Evolutionary conservation across 2,329 filamentous ascomycete genomes (phyloP), one percentile per base, ranked within the genome.

Genomic region (Neofusicoccum sp.): DNA sequence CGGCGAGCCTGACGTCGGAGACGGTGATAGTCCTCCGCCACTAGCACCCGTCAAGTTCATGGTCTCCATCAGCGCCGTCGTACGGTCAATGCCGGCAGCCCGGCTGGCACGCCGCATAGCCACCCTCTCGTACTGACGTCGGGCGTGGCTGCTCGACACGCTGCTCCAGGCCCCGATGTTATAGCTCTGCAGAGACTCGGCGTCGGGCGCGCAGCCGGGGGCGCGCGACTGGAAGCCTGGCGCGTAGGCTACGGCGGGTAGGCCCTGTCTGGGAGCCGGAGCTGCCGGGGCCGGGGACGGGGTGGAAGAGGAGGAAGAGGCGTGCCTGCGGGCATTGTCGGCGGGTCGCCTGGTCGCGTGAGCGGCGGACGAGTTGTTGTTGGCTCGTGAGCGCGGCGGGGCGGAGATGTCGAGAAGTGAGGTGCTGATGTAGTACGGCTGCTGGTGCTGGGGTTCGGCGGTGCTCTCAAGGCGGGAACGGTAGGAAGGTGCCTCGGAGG

Each of bases 401-500:
- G 57, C 16, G 36, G 57, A 58, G n/a, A 53, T 48, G 30, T 58
- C 60, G 53, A 58, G 60, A 24, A 58, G 60, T 9, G 60, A 58
- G 11, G 60, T 58, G 44, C 20, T 33, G 40, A 63, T 43, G 40
- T 49, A 33, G 41, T 63, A 54, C n/a, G 51, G 38, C 28, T 53
- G 33, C 8, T 45, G 36, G 36, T 47, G 20, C 5, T 49, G 31
- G 5, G 43, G 49, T 9, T 44, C 20, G n/a, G 44, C 12, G 34
- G 11, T 11, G 20, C 63, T 84, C 43, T 75, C 78, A 34, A 78
- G 76, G 57, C 78, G 80, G 16, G 85, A 85, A 69, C 84, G 59
- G 69, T 89, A 88, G 1, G 86, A 86, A 4, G 87, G 87, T 2
- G 80, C 83, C 58, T 88, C 86, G 58, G 86, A 89, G 14, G 38